These are phyloP conservation scores for Carex scoparia DNA, from an alignment of 176 grass and related monocot species.

Conservation along the genomic window DNA sequence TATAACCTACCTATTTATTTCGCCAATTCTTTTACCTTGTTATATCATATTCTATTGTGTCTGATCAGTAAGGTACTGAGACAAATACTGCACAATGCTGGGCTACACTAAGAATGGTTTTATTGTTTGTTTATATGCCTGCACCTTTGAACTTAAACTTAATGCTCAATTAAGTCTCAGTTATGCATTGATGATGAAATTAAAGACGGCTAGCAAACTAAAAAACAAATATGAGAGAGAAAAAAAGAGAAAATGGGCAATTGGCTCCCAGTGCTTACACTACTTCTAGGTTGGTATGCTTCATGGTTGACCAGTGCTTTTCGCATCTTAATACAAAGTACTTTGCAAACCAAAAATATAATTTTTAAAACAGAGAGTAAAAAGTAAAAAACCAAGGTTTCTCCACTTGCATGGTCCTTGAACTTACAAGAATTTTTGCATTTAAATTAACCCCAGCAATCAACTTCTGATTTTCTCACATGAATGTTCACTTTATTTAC, in stretches of 20 bases:
- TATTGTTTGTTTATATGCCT: neutral
- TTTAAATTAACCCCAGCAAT: neutral
- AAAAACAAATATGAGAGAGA: neutral
- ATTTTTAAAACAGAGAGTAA: neutral
- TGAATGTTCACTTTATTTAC: slow-evolving; percentile 4
- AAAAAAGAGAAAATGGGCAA: neutral
- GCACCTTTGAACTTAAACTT: neutral
- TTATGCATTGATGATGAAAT: neutral
- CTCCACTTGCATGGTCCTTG: neutral
- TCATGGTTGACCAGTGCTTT: too few species aligned
- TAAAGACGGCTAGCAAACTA: neutral
- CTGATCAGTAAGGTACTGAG: neutral
- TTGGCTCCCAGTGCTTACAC: neutral
- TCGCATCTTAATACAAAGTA: neutral
- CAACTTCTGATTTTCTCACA: neutral
- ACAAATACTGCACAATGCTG: neutral
- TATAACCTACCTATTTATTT: neutral
- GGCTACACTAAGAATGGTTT: neutral
- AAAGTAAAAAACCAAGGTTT: neutral
- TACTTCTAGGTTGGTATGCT: neutral
- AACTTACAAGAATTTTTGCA: neutral
- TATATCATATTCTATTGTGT: neutral
- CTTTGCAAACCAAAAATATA: neutral
- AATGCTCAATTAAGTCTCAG: neutral
- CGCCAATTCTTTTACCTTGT: neutral